A percentile compares a stretch with the other conserved stretches of the same genome.
These are phyloP conservation scores for Clarireedia sp. DNA, from an alignment of 2,329 filamentous ascomycete genomes.

Conservation along the genomic window DNA sequence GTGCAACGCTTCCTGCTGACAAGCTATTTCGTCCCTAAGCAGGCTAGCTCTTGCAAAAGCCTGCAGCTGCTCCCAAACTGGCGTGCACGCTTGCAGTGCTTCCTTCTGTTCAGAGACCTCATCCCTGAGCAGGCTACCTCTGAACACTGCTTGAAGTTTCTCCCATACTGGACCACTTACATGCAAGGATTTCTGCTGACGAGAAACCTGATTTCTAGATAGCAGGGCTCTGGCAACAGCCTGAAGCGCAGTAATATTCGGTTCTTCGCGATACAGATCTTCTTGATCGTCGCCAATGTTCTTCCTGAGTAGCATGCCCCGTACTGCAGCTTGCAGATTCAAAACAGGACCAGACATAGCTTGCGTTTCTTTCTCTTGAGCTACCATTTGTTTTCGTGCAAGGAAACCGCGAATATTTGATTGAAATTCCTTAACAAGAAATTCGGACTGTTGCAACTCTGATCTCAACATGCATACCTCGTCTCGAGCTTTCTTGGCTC, in stretches of 20 bases:
- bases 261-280: constrained; percentile 43
- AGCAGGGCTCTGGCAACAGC: constrained; percentile 54
- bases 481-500: constrained; percentile 56
- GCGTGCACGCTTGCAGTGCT: constrained; percentile 45
- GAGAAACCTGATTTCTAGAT: constrained; percentile 45
- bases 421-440: constrained; percentile 58
- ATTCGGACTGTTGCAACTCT: constrained; percentile 54
- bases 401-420: constrained; percentile 60
- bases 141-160: constrained; percentile 34
- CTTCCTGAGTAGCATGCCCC: constrained; percentile 42
- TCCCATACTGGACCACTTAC: constrained; percentile 43
- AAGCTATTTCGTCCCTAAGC: constrained; percentile 34
- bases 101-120: constrained; percentile 37
- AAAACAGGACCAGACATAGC: constrained; percentile 44
- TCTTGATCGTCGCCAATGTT: constrained; percentile 46
- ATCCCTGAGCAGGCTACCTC: constrained; percentile 41
- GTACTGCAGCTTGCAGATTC: constrained; percentile 33
- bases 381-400: constrained; percentile 47
- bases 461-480: constrained; percentile 48
- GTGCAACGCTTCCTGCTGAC: constrained; percentile 44
- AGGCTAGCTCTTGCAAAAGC: constrained; percentile 49
- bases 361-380: constrained; percentile 48
- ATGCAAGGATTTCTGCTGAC: constrained; percentile 44
- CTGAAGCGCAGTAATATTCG: constrained; percentile 51
- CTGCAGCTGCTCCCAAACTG: constrained; percentile 43